These are phyloP conservation scores for Sextonia rubra DNA, from an alignment of 164 flowering plant species.

Conservation along the genomic window DNA sequence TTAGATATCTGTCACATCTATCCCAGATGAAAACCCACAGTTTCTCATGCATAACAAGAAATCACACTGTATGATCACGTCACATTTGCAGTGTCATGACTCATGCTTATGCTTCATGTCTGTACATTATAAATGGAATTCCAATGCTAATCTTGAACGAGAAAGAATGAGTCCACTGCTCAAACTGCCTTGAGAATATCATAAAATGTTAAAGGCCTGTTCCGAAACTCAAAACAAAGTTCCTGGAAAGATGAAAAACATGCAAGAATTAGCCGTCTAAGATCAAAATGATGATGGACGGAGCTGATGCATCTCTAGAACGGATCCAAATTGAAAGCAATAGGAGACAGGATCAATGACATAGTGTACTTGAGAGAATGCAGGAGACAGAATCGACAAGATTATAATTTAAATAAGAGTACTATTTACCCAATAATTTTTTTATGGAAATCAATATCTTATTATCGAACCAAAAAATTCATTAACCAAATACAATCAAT, in stretches of 20 bases:
- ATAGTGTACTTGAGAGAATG: no score
- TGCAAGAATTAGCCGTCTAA: background rate
- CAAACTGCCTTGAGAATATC: conserved; percentile 46
- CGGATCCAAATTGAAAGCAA: no score
- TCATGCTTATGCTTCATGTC: background rate
- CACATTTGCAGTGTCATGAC: background rate
- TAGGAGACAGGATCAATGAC: no score
- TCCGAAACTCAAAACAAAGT: conserved; percentile 43
- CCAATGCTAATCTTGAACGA: background rate
- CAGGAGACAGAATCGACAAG: no score
- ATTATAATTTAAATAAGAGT: no score
- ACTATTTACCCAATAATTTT: no score
- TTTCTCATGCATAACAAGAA: background rate
- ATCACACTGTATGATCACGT: background rate
- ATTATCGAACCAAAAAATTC: no score
- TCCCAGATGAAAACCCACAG: background rate
- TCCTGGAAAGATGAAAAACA: conserved; percentile 39
- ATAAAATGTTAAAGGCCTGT: conserved; percentile 54
- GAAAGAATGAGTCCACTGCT: background rate
- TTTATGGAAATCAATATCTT: no score
- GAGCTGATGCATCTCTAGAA: background rate
- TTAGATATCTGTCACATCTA: background rate
- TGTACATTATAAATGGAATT: background rate
- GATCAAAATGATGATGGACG: background rate
- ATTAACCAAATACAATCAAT: no score